phyloP scores from a whole-genome alignment of 2,329 filamentous ascomycete genomes.

The Colletotrichum phormii region DNA sequence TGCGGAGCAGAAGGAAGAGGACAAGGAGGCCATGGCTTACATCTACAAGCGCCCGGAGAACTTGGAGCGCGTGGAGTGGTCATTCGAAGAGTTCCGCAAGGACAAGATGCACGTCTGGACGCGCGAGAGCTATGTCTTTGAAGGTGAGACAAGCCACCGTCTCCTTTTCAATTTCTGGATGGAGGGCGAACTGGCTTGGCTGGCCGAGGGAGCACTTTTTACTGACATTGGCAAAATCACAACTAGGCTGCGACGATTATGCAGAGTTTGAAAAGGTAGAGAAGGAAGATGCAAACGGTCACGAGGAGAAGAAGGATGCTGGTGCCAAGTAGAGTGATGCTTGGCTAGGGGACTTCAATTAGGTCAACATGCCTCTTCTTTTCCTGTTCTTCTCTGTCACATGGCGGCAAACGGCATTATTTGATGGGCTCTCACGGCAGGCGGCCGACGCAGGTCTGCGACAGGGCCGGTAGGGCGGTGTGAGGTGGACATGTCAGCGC shows the following conservation, averaged over 20 bases:
- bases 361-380: background rate
- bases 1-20: constrained; percentile 54
- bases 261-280: constrained; percentile 27
- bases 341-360: background rate
- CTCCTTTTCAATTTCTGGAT: background rate
- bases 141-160: constrained; percentile 46
- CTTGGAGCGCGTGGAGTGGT: constrained; percentile 85
- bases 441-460: constrained; percentile 27
- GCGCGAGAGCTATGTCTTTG: constrained; percentile 60
- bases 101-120: constrained; percentile 75
- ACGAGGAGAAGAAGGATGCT: constrained; percentile 5
- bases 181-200: background rate
- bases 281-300: constrained; percentile 14
- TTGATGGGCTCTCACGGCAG: constrained; percentile 24
- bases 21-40: constrained; percentile 71
- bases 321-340: constrained; percentile 13
- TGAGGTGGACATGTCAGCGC: constrained; percentile 27
- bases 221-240: constrained; percentile 4
- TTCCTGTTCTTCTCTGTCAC: background rate
- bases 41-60: constrained; percentile 64
- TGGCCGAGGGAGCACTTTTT: background rate
- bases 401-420: constrained; percentile 30
- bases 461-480: constrained; percentile 29
- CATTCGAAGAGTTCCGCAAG: constrained; percentile 83
- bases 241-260: constrained; percentile 25